These are phyloP conservation scores for Epichloe aotearoae DNA, from an alignment of 2,329 filamentous ascomycete genomes.

Conservation along the genomic window DNA sequence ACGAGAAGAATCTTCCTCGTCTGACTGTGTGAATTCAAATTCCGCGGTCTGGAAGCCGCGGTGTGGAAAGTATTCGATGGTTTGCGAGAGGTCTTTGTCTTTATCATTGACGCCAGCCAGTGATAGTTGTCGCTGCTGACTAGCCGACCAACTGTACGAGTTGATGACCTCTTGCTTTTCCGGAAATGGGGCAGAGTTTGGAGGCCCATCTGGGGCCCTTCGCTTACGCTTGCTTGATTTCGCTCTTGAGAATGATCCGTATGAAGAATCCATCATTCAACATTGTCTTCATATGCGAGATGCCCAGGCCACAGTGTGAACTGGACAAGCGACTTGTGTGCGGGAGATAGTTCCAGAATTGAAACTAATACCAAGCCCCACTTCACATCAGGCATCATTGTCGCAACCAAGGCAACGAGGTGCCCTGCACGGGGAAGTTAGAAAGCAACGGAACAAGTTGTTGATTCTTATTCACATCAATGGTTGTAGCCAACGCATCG, in stretches of 20 bases:
- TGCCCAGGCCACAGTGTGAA: background rate
- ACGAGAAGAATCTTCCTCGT: slow-evolving; percentile 35
- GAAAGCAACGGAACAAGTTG: too few species aligned
- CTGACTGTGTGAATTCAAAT: background rate
- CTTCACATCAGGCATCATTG: background rate
- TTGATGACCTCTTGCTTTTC: slow-evolving; percentile 30
- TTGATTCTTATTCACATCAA: too few species aligned
- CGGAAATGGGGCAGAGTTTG: slow-evolving; percentile 10
- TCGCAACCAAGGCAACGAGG: background rate
- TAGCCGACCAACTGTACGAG: slow-evolving; percentile 40
- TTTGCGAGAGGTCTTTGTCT: slow-evolving; percentile 28
- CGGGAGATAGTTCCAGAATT: background rate
- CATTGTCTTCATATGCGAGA: background rate
- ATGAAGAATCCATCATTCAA: background rate
- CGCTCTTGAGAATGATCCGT: background rate
- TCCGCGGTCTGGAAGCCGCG: slow-evolving; percentile 14
- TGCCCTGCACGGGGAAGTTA: too few species aligned
- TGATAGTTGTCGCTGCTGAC: slow-evolving; percentile 37
- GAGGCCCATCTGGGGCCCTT: background rate
- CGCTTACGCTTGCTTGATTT: slow-evolving; percentile 4
- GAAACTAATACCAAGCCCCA: background rate
- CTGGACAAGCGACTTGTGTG: background rate
- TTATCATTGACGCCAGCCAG: slow-evolving; percentile 38
- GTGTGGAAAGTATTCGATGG: slow-evolving; percentile 37
- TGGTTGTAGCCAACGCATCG: too few species aligned